Percentiles rank a stretch among this genome's conserved stretches.
Evolutionary conservation across 805 yeast genomes (phyloP).

Genomic region (Maudiozyma saulgeensis): DNA sequence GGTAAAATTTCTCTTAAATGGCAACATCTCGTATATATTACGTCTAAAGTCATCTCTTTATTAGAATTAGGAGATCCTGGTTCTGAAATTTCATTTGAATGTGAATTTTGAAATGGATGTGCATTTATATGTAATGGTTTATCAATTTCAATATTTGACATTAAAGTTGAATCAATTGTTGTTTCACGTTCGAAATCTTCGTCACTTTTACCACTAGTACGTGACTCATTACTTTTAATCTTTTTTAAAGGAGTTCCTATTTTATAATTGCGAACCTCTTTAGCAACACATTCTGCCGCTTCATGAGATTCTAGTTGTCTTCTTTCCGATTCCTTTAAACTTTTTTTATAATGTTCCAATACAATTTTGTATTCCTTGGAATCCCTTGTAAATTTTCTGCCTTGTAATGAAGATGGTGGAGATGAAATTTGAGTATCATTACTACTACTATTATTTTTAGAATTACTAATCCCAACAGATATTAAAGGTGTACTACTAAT

Average conservation of each 20-base stretch:
- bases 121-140: constrained; percentile 61
- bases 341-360: constrained; percentile 45
- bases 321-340: constrained; percentile 51
- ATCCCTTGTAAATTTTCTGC: constrained; percentile 19
- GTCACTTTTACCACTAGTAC: background rate
- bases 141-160: constrained; percentile 38
- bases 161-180: background rate
- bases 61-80: background rate
- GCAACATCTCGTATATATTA: constrained; percentile 84
- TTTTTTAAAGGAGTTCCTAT: background rate
- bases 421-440: background rate
- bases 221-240: background rate
- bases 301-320: constrained; percentile 71
- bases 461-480: constrained; percentile 56
- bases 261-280: constrained; percentile 47
- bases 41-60: constrained; percentile 37
- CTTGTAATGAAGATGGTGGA: background rate
- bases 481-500: constrained; percentile 50
- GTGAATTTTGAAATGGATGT: constrained; percentile 37
- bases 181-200: background rate
- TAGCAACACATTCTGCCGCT: constrained; percentile 60
- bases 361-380: constrained; percentile 45
- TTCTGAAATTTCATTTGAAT: constrained; percentile 9
- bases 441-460: constrained; percentile 7
- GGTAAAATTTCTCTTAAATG: constrained; percentile 87